These are phyloP conservation scores for Zygnema circumcarinatum DNA, from an alignment of 139 green algal species.

Conservation along the genomic window DNA sequence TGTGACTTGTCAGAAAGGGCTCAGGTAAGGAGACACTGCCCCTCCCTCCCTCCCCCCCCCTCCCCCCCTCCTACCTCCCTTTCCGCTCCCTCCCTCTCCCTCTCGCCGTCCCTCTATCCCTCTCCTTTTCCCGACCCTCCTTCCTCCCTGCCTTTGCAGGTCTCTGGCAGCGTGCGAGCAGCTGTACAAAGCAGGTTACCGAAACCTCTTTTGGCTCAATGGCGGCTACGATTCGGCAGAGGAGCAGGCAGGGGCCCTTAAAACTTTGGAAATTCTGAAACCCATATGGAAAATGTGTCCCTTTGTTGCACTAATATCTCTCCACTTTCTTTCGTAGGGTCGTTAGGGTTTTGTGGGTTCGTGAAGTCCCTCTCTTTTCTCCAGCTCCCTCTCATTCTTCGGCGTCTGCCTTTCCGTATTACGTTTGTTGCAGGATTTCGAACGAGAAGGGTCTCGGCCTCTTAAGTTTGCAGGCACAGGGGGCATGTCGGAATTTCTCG, in stretches of 20 bases:
- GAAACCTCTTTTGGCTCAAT: constrained; percentile 55
- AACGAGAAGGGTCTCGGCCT: constrained; percentile 37
- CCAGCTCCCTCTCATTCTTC: no score
- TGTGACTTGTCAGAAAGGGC: constrained; percentile 55
- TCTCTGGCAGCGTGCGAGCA: constrained; percentile 57
- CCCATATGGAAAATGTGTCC: background rate
- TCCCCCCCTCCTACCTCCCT: no score
- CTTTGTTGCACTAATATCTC: background rate
- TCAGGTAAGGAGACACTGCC: constrained; percentile 45
- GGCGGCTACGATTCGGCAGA: constrained; percentile 51
- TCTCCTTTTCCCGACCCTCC: no score
- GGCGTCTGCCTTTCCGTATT: no score
- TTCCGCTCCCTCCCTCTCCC: no score
- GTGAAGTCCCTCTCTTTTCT: no score
- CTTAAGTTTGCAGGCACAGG: constrained; percentile 55
- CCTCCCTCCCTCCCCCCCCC: no score
- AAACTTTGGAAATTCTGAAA: no score
- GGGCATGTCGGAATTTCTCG: constrained; percentile 56
- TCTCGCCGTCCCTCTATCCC: no score
- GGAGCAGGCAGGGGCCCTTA: constrained; percentile 32
- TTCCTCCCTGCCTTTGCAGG: constrained; percentile 37
- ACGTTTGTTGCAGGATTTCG: constrained; percentile 59
- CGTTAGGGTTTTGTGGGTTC: no score
- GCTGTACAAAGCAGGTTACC: constrained; percentile 54
- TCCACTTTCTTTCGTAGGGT: background rate